A percentile compares a stretch with the other conserved stretches of the same genome.
These are phyloP conservation scores for Nemania diffusa DNA, from an alignment of 2,329 filamentous ascomycete species.

Conservation along the genomic window DNA sequence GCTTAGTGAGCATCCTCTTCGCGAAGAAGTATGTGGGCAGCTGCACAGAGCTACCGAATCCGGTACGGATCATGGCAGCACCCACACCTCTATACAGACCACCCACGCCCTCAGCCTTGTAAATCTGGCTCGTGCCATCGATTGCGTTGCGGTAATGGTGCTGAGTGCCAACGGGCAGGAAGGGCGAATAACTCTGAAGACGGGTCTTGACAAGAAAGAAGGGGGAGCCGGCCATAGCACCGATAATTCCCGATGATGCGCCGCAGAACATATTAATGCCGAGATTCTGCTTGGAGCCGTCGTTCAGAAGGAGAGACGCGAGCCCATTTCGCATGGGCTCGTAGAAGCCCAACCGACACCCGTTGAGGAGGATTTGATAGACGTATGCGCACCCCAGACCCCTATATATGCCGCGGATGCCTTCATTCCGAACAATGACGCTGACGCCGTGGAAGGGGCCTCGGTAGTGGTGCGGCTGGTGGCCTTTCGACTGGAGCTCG, in stretches of 20 bases:
- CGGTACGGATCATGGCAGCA: slow-evolving; percentile 94
- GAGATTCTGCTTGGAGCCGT: slow-evolving; percentile 81
- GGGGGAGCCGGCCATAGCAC: slow-evolving; percentile 90
- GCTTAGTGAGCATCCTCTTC: slow-evolving; percentile 83
- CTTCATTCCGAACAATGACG: slow-evolving; percentile 92
- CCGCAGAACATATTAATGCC: slow-evolving; percentile 94
- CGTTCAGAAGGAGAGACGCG: slow-evolving; percentile 75
- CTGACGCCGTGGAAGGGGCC: slow-evolving; percentile 91
- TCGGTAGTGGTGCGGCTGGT: slow-evolving; percentile 87
- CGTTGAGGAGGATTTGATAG: slow-evolving; percentile 96
- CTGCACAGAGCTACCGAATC: slow-evolving; percentile 95
- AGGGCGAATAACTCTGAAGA: slow-evolving; percentile 91
- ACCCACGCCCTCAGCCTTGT: slow-evolving; percentile 76
- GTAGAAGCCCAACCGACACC: slow-evolving; percentile 96
- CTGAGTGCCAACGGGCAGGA: slow-evolving; percentile 95
- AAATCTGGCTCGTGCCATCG: slow-evolving; percentile 86
- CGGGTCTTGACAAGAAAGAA: slow-evolving; percentile 99
- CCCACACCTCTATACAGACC: slow-evolving; percentile 91
- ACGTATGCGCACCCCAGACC: slow-evolving; percentile 93
- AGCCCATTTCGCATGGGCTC: slow-evolving; percentile 85
- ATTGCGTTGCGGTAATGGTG: slow-evolving; percentile 88
- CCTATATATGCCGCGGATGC: slow-evolving; percentile 83
- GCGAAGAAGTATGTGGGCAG: slow-evolving; percentile 98
- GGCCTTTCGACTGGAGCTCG: slow-evolving; percentile 87
- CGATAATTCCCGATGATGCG: slow-evolving; percentile 87